Percentiles rank a stretch among this genome's conserved stretches.
Evolutionary conservation across 441 rosid species (phyloP).

Genomic region (Bruguiera hainesii): DNA sequence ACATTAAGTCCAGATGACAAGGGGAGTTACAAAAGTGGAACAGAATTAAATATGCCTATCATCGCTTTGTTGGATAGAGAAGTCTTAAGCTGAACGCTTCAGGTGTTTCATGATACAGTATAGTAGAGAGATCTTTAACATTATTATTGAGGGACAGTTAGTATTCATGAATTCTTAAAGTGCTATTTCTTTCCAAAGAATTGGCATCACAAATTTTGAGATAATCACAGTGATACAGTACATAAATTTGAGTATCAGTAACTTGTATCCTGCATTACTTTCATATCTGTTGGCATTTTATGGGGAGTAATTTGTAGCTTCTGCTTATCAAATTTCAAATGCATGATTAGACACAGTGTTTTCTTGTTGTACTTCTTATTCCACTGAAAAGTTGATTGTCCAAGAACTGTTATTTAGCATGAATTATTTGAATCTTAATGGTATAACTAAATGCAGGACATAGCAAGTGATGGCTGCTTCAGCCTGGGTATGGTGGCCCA

Average conservation of each 20-base stretch:
- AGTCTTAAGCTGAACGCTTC: neutral
- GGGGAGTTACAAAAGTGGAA: too few relatives aligned
- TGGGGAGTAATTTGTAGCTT: neutral
- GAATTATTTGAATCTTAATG: conserved; percentile 7
- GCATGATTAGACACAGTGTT: conserved; percentile 2
- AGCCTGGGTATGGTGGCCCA: conserved; percentile 87
- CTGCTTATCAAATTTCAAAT: neutral
- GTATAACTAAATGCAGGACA: conserved; percentile 48
- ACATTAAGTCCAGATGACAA: neutral
- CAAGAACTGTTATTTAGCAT: neutral
- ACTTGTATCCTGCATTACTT: neutral
- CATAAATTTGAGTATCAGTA: neutral
- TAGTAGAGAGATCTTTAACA: neutral
- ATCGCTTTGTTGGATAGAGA: too few relatives aligned
- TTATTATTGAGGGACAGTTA: neutral
- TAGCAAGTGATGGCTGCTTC: conserved; percentile 89
- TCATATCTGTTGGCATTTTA: neutral
- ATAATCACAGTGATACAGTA: too few relatives aligned
- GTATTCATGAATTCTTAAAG: neutral
- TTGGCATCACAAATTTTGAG: neutral
- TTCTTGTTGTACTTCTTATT: neutral
- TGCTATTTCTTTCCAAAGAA: neutral
- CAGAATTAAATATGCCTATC: too few relatives aligned
- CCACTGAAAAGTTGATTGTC: neutral
- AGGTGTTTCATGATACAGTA: neutral